These are phyloP conservation scores for Chalciporus piperatus DNA, from an alignment of 768 basidiomycete species.

Conservation along the genomic window DNA sequence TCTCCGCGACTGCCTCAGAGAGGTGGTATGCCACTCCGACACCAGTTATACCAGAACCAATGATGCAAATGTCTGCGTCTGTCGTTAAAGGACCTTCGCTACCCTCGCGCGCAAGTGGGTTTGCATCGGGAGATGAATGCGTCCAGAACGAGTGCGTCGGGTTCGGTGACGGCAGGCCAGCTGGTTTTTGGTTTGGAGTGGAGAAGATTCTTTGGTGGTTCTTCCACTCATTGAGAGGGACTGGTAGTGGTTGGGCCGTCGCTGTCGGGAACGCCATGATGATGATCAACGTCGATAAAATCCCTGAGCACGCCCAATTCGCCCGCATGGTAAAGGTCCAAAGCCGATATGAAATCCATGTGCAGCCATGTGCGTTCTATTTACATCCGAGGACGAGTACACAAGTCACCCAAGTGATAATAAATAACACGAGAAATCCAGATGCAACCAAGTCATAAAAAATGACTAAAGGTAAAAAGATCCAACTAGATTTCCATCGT, in stretches of 20 bases:
- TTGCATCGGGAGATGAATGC: constrained; percentile 49
- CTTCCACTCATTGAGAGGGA: background rate
- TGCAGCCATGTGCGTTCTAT: background rate
- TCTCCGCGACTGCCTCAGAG: constrained; percentile 29
- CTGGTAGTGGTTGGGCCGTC: background rate
- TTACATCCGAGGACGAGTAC: background rate
- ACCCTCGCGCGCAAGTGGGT: constrained; percentile 66
- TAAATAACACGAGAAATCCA: background rate
- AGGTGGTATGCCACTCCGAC: constrained; percentile 75
- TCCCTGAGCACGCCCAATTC: background rate
- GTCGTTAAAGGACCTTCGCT: constrained; percentile 56
- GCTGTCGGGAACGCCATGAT: constrained; percentile 9
- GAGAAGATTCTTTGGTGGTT: constrained; percentile 8
- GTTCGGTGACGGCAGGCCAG: constrained; percentile 52
- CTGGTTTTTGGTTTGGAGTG: constrained; percentile 4
- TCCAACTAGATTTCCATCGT: constrained; percentile 1
- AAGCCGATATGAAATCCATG: background rate
- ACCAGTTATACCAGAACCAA: constrained; percentile 81
- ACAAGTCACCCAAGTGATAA: background rate
- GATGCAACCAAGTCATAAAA: background rate
- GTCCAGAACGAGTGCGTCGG: constrained; percentile 77
- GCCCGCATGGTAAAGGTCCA: background rate
- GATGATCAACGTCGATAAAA: background rate
- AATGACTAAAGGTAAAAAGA: background rate
- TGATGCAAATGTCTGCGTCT: constrained; percentile 71